Evolutionary conservation across 129 eudicot species (phyloP).

Genomic region (Chrysanthemum seticuspe): DNA sequence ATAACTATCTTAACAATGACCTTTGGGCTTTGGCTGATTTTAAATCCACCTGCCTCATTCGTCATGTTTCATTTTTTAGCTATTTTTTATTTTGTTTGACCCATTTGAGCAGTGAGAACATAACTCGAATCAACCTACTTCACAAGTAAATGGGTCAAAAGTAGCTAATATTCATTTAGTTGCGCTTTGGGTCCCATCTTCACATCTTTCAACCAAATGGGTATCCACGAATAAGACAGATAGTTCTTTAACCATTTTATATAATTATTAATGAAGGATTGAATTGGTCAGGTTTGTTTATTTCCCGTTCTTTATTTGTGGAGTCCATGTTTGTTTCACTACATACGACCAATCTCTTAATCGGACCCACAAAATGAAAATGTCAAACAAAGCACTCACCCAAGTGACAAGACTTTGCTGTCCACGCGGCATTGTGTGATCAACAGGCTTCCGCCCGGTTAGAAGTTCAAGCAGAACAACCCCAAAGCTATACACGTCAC

Average conservation of each 20-base stretch:
- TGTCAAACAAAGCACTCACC: constrained; percentile 45
- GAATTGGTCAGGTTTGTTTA: too few relatives aligned
- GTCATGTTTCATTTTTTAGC: too few relatives aligned
- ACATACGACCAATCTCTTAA: background rate
- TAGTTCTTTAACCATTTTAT: too few relatives aligned
- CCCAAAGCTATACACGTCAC: constrained; percentile 91
- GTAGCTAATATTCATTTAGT: background rate
- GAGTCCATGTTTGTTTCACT: background rate
- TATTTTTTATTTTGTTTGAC: too few relatives aligned
- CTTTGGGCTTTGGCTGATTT: too few relatives aligned
- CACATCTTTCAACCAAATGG: background rate
- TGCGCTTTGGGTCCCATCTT: too few relatives aligned
- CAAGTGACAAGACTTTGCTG: constrained; percentile 95
- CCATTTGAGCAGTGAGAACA: background rate
- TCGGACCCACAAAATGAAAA: constrained; percentile 14
- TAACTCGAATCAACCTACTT: background rate
- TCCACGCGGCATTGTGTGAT: constrained; percentile 95
- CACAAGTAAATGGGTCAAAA: background rate
- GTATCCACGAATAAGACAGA: background rate
- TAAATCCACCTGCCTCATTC: too few relatives aligned
- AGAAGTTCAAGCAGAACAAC: constrained; percentile 87
- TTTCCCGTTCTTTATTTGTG: background rate
- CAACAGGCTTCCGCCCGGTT: constrained; percentile 94
- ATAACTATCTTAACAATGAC: too few relatives aligned
- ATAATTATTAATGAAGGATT: too few relatives aligned